Evolutionary conservation across 257 asterid genomes (phyloP).

Genomic region (Phtheirospermum japonicum): DNA sequence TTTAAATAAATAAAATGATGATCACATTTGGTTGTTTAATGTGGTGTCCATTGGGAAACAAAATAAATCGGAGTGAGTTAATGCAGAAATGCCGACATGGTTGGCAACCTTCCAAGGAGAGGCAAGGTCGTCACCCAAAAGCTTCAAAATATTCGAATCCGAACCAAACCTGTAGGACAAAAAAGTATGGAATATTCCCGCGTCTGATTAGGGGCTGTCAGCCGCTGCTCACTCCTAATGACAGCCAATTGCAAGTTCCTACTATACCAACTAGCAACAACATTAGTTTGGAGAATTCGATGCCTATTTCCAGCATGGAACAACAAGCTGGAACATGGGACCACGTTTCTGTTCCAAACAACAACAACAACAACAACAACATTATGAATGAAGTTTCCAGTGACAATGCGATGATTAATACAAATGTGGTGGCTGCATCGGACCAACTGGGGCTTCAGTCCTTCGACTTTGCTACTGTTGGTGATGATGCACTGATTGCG

Average conservation of each 20-base stretch:
- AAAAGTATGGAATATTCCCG: conserved; percentile 25
- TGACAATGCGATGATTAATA: neutral
- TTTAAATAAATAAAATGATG: too few relatives aligned
- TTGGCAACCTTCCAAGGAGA: conserved; percentile 20
- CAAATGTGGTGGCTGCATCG: neutral
- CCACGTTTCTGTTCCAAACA: neutral
- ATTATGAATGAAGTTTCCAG: neutral
- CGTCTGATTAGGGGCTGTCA: conserved; percentile 9
- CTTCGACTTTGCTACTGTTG: conserved; percentile 1
- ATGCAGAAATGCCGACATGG: conserved; percentile 36
- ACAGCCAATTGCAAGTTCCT: neutral
- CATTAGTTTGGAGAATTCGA: neutral
- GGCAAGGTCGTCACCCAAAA: conserved; percentile 7
- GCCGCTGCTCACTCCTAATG: neutral
- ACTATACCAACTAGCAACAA: neutral
- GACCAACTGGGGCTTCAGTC: neutral
- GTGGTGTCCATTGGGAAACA: too few relatives aligned
- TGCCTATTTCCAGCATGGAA: neutral
- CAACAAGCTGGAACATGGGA: neutral
- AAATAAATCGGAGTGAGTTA: neutral
- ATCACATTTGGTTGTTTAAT: too few relatives aligned
- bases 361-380: conserved; percentile 4
- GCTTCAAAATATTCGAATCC: conserved; percentile 10
- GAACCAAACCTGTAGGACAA: conserved; percentile 1
- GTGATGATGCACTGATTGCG: neutral